phyloP scores from a whole-genome alignment of 2,329 filamentous ascomycete species.

The Mycosphaerella sp. region DNA sequence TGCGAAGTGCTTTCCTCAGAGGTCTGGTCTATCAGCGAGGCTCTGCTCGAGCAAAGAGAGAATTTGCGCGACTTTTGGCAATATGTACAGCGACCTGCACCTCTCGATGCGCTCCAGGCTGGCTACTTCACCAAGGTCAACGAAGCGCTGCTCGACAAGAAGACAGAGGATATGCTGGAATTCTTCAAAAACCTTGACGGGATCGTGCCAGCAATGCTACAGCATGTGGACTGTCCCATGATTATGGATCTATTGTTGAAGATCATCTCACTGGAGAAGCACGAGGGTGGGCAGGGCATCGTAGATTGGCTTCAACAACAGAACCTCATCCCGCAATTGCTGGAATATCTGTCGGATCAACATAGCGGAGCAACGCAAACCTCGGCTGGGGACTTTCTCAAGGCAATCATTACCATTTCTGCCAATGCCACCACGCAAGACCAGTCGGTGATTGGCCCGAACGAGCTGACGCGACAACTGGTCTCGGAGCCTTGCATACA shows the following conservation, averaged over 20 bases:
- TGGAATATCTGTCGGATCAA: slow-evolving; percentile 79
- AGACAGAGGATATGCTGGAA: slow-evolving; percentile 93
- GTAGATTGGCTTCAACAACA: slow-evolving; percentile 95
- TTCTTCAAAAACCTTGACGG: slow-evolving; percentile 79
- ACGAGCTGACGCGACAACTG: slow-evolving; percentile 89
- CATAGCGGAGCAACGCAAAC: slow-evolving; percentile 89
- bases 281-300: slow-evolving; percentile 82
- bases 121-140: slow-evolving; percentile 99
- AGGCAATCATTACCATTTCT: slow-evolving; percentile 97
- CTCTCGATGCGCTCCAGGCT: slow-evolving; percentile 86
- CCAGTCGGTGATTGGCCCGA: slow-evolving; percentile 97
- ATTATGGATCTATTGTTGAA: slow-evolving; percentile 96
- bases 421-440: slow-evolving; percentile 98
- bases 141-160: slow-evolving; percentile 93
- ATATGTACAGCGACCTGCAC: slow-evolving; percentile 76
- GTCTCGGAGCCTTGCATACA: slow-evolving; percentile 81
- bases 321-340: slow-evolving; percentile 75
- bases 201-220: slow-evolving; percentile 76
- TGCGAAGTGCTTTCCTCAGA: slow-evolving; percentile 93
- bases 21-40: slow-evolving; percentile 93
- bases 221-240: slow-evolving; percentile 95
- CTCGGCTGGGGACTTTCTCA: slow-evolving; percentile 93
- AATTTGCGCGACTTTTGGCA: slow-evolving; percentile 82
- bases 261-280: slow-evolving; percentile 92
- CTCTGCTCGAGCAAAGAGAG: slow-evolving; percentile 75